phyloP scores from a whole-genome alignment of 2,329 filamentous ascomycete species.

The Fusarium caatingaense region DNA sequence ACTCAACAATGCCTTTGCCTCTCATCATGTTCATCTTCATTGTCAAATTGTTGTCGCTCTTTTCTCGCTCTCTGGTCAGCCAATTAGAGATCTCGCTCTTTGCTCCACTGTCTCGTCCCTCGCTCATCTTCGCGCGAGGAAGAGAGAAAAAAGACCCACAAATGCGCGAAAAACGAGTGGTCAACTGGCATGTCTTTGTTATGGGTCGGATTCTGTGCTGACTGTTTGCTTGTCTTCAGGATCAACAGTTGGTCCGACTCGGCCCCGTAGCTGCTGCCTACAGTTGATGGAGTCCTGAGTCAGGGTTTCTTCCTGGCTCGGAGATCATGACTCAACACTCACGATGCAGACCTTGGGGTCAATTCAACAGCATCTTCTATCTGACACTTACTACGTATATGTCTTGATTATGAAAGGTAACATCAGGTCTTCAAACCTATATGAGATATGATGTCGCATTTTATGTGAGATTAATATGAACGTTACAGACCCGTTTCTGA shows the following conservation, averaged over 20 bases:
- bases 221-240: not conserved
- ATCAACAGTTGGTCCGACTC: not conserved
- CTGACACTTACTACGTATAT: not conserved
- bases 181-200: not conserved
- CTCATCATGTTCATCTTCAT: not conserved
- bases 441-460: not conserved
- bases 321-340: not conserved
- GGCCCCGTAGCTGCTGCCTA: not conserved
- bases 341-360: not conserved
- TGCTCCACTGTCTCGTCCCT: conserved; percentile 11
- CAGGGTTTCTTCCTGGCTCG: fast-evolving
- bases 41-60: not conserved
- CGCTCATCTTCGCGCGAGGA: conserved; percentile 12
- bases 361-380: not conserved
- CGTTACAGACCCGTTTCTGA: not conserved
- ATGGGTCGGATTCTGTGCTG: not conserved
- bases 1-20: not conserved
- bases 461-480: not conserved
- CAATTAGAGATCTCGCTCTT: not conserved
- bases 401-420: not conserved
- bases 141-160: not conserved
- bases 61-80: not conserved
- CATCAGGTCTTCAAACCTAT: not conserved
- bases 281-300: not conserved
- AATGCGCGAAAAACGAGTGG: conserved; percentile 22